Evolutionary conservation across 2,329 filamentous ascomycete genomes (phyloP).

Genomic region (Thermothelomyces thermophilus): DNA sequence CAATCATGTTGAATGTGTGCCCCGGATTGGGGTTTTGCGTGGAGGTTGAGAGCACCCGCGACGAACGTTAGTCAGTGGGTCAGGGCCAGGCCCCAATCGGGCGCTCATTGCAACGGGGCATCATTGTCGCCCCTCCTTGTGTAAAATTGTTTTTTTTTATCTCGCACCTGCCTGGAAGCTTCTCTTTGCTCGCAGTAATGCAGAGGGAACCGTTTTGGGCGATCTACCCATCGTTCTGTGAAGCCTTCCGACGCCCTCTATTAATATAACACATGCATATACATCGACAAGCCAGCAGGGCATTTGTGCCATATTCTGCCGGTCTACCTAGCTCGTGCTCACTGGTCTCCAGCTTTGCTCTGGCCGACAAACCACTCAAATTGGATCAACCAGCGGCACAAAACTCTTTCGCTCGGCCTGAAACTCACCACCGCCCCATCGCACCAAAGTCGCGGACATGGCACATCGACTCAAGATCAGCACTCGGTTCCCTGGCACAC

Average conservation of each 20-base stretch:
- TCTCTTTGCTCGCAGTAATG: slow-evolving; percentile 5
- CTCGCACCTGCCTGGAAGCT: slow-evolving; percentile 9
- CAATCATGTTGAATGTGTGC: not conserved
- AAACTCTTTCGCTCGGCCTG: not conserved
- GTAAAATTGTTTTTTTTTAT: slow-evolving; percentile 19
- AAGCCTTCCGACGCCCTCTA: not conserved
- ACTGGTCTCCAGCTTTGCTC: not conserved
- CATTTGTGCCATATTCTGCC: slow-evolving; percentile 5
- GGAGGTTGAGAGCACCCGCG: too few species aligned
- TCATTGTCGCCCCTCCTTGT: not conserved
- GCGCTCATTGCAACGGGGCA: too few species aligned
- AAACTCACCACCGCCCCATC: slow-evolving; percentile 7
- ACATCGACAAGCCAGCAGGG: too few species aligned
- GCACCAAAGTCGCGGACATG: not conserved
- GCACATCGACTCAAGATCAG: slow-evolving; percentile 16
- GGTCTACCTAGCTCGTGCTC: slow-evolving; percentile 8
- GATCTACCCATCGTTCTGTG: not conserved
- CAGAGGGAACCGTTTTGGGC: slow-evolving; percentile 15
- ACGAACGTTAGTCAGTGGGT: too few species aligned
- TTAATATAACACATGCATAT: too few species aligned
- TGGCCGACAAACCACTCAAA: slow-evolving; percentile 4
- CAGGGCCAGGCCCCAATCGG: too few species aligned
- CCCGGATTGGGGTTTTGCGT: not conserved
- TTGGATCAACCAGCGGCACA: slow-evolving; percentile 8
- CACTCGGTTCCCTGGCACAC: slow-evolving; percentile 13